Evolutionary conservation across 1,139 yeast genomes (phyloP), one percentile per base, ranked within the genome.

Genomic region (Lodderomyces jiufengensis): DNA sequence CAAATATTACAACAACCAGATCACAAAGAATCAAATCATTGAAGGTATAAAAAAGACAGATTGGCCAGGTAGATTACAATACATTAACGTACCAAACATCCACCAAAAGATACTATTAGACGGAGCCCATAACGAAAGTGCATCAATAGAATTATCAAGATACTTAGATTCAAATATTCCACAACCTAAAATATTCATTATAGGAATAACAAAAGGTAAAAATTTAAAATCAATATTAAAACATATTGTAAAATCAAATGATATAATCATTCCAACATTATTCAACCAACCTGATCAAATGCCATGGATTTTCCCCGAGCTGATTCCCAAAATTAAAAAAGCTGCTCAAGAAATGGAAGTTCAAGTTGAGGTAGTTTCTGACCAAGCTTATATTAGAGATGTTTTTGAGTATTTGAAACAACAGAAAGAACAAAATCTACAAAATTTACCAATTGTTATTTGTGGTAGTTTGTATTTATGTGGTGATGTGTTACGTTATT

Each of bases 121-220:
- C 58, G 98, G 98, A 2, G 97, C 97, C 0, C 98, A 92, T 55
- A 92, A 92, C 52, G 79, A 78, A 13, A 79, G 81, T 45, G 95
- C 97, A 0, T 95, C 96, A 0, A 58, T 63, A 18, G 87, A 83
- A 49, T 63, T 92, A 26, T 73, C 70, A 0, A 55, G 52, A 21
- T 68, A 54, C 39, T 47, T 69, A 7, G 18, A 29, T n/a, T 21
- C 33, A 11, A 29, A 20, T 7, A 37, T 34, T 21, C 14, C 16
- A 5, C 13, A 36, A 39, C 74, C 76, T 0, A 48, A 84, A 4
- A 70, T 80, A 0, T 85, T 80, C 53, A 66, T 90, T 0, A 60
- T 87, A 31, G 96, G 87, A 0, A 73, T 87, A 37, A 84, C 96
- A 1, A 62, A 69, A 33, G 95, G 95, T 0, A 88, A 90, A 49